Evolutionary conservation across 1,139 yeast genomes (phyloP), one percentile per base, ranked within the genome.

Genomic region (Hyphopichia burtonii): DNA sequence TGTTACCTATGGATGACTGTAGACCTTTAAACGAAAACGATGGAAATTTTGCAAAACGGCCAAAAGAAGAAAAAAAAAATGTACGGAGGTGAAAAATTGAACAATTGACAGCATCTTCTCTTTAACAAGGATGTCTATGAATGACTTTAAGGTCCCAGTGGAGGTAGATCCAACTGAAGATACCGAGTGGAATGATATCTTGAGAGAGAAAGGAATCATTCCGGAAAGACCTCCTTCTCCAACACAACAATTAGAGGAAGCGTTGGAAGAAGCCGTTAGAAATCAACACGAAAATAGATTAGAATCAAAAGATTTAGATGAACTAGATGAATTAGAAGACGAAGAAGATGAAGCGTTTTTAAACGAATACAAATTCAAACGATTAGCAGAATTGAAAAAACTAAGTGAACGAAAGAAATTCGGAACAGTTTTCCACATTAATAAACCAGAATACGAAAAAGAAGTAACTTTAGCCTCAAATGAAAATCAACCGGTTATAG

Each of bases 161-260:
- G 91, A 90, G 64, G 97, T 91, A 42, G 91, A 93, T 65, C 97
- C 96, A 31, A 81, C 79, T 48, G 99, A 93, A 64, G 99, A 93
- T 59, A 93, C 99, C 1, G 99, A 93, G 63, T 93, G 99, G 99
- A 93, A 93, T 60, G 99, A 93, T 64, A 90, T 93, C 50, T 74
- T 93, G 38, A 73, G 99, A 49, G 78, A 80, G 6, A 89, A 91
- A 50, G 98, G 98, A 11, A 82, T 93, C 47, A 89, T 93, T 41
- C 99, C 99, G 0, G 91, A 88, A 58, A 82, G 84, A 54, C 90
- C 95, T 27, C 93, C 94, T 18, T 88, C 96, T 22, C 96, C 96
- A 12, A 79, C 95, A 0, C 88, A 78, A 36, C 86, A 89, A 61
- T 63, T 93, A 39, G 98, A 93, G 58, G 91, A 84, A 51, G 95